Percentiles rank a stretch among this genome's conserved stretches.
phyloP scores from a whole-genome alignment of 805 yeast species.

The fission yeast (Schizosaccharomyces pombe) region DNA sequence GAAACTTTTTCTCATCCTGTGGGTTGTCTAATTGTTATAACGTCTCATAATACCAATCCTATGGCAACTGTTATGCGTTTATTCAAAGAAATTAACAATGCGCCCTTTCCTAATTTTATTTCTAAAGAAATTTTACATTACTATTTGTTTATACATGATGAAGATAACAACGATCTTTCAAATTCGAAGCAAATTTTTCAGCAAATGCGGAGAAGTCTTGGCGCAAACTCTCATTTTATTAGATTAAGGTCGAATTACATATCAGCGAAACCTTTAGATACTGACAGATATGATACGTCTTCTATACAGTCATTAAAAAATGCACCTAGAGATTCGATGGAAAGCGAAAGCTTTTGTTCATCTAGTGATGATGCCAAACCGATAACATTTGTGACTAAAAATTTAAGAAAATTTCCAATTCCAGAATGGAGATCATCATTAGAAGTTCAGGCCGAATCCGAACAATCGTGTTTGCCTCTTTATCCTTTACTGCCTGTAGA shows the following conservation, averaged over 20 bases:
- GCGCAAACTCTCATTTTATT: constrained; percentile 15
- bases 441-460: constrained; percentile 20
- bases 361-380: no score
- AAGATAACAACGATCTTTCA: constrained; percentile 23
- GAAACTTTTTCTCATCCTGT: constrained; percentile 79
- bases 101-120: constrained; percentile 34
- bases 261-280: neutral
- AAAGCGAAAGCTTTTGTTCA: no score
- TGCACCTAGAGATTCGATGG: no score
- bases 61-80: constrained; percentile 29
- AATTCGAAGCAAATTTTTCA: constrained; percentile 19
- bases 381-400: neutral
- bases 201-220: constrained; percentile 19
- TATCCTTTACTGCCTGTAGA: neutral
- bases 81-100: constrained; percentile 23
- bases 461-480: no score
- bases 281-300: neutral
- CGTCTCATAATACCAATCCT: constrained; percentile 35
- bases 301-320: no score
- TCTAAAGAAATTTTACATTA: constrained; percentile 38
- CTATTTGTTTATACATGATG: constrained; percentile 29
- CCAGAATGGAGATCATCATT: constrained; percentile 22
- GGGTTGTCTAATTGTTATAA: constrained; percentile 43
- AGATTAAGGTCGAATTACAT: neutral
- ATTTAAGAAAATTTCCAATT: constrained; percentile 8